phyloP scores from a whole-genome alignment of 1,284 basidiomycete genomes.

The Ganoderma lingzhi region DNA sequence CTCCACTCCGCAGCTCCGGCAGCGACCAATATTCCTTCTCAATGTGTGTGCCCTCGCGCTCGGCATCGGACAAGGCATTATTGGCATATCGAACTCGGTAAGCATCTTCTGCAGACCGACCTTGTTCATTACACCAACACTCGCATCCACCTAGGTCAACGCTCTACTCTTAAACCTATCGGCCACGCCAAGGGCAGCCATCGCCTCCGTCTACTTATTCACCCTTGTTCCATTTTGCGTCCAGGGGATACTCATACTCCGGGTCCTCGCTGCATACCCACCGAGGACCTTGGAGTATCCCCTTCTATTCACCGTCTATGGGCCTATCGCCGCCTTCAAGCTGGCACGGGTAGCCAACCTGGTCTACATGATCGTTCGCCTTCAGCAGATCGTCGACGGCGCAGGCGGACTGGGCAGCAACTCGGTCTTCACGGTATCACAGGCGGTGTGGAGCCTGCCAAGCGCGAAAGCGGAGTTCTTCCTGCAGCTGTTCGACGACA shows the following conservation, averaged over 20 bases:
- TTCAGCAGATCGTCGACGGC: background rate
- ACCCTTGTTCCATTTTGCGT: background rate
- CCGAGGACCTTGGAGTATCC: background rate
- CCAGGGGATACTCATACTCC: background rate
- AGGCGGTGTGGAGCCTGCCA: conserved; percentile 2
- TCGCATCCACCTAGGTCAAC: background rate
- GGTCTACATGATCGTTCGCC: background rate
- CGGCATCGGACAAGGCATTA: background rate
- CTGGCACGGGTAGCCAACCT: background rate
- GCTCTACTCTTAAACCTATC: background rate
- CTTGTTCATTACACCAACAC: too few species aligned
- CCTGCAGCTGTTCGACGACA: conserved; percentile 39
- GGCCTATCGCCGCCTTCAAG: background rate
- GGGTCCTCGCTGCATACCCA: background rate
- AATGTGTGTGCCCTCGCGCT: conserved; percentile 26
- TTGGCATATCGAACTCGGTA: background rate
- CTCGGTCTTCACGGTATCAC: background rate
- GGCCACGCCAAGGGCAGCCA: background rate
- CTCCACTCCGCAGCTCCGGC: conserved; percentile 31
- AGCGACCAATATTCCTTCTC: conserved; percentile 40
- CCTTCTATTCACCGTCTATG: background rate
- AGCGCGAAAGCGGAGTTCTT: conserved; percentile 38
- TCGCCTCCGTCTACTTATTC: background rate
- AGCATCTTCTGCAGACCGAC: background rate
- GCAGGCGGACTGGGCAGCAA: background rate